These are phyloP conservation scores for Erythrophleum fordii DNA, from an alignment of 306 rosid genomes.

Conservation along the genomic window DNA sequence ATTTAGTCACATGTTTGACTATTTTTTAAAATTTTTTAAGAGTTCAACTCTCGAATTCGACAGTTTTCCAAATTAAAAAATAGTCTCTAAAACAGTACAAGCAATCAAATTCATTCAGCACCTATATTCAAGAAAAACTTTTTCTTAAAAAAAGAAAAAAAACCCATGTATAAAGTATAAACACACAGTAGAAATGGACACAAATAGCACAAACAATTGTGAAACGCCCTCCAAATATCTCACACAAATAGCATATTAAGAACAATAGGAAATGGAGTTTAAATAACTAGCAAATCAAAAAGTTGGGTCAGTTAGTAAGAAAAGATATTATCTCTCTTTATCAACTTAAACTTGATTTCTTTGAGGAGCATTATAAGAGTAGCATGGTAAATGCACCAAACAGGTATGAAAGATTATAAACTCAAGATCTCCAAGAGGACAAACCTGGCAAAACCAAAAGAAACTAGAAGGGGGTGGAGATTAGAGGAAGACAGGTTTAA, in stretches of 20 bases:
- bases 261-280: not conserved
- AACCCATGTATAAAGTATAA: not conserved
- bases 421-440: not conserved
- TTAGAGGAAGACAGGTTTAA: not conserved
- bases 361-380: not conserved
- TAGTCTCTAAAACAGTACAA: not conserved
- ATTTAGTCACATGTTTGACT: not conserved
- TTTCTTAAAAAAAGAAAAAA: not conserved
- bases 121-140: not conserved
- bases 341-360: not conserved
- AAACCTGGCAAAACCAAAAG: not conserved
- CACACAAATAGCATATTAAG: not conserved
- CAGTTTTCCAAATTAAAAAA: not conserved
- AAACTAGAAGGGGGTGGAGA: not conserved
- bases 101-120: not conserved
- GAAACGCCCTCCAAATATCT: not conserved
- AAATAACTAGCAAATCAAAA: not conserved
- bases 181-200: not conserved
- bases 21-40: too few species aligned
- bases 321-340: not conserved
- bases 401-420: not conserved
- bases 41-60: not conserved
- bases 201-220: not conserved
- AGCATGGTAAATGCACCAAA: not conserved
- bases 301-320: not conserved